Conservation (phyloP, 2,329 filamentous ascomycete species). For the Arthrobotrys entomopaga region DNA sequence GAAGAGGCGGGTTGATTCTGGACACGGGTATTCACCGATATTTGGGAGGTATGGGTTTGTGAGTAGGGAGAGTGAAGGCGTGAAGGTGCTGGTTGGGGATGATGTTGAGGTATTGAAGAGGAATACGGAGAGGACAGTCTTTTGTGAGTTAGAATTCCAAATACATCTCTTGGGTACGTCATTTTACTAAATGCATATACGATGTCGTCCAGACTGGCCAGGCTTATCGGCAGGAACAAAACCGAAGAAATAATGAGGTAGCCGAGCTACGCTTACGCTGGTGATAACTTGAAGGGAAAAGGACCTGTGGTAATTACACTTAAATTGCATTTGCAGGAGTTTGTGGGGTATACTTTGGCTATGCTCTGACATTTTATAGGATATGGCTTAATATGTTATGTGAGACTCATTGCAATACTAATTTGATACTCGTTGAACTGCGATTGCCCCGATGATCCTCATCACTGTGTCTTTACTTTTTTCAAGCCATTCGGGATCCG, state of each 20-base stretch:
- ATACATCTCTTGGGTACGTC: not conserved
- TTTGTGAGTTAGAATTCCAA: constrained; percentile 64
- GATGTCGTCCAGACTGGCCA: constrained; percentile 59
- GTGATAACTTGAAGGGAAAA: not conserved
- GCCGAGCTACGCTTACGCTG: not conserved
- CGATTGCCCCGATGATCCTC: constrained; percentile 53
- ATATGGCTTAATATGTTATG: not conserved
- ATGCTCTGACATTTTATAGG: not conserved
- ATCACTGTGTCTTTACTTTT: constrained; percentile 35
- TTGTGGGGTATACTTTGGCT: too few relatives aligned
- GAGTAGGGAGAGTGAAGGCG: constrained; percentile 57
- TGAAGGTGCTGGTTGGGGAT: constrained; percentile 68
- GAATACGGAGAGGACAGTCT: constrained; percentile 67
- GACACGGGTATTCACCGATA: constrained; percentile 73
- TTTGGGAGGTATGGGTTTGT: constrained; percentile 80
- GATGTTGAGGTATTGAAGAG: constrained; percentile 67
- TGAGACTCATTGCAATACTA: not conserved
- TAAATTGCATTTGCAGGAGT: too few relatives aligned
- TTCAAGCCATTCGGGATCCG: constrained; percentile 25
- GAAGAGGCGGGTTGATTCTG: constrained; percentile 75
- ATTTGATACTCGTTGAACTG: constrained; percentile 30
- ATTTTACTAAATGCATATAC: too few relatives aligned
- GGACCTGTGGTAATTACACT: too few relatives aligned
- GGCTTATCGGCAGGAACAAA: constrained; percentile 57
- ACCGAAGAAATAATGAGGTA: constrained; percentile 9